Evolutionary conservation across 768 basidiomycete species (phyloP), one percentile per base, ranked within the genome.

Genomic region (Amyloporia xantha): DNA sequence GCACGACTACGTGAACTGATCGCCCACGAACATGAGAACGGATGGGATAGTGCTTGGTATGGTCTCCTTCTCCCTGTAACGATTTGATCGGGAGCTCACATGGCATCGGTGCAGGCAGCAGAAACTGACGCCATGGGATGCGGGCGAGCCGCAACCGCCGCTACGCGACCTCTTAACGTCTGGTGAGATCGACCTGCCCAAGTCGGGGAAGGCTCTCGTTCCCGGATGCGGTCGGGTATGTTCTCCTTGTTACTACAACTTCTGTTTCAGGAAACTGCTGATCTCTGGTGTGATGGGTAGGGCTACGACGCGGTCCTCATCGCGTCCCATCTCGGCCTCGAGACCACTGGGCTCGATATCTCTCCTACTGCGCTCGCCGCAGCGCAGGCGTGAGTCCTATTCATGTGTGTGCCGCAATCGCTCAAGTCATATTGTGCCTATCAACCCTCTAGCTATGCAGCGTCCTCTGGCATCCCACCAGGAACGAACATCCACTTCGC

Each of bases 111-210:
- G 26, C 4, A 47, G 41, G 41, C 10, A 75, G 56, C 54, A 62
- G 0, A 66, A 69, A 0, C 47, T 78, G 1, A 84, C 80, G 0
- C 84, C 85, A 1, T 87, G 85, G 84, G 84, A 86, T 54, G 59
- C 60, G 5, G 76, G 81, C 2, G 62, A 67, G 5, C 56, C 69
- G 3, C 83, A 85, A 54, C 81, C 78, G 5, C 72, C 82, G 1
- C 65, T 86, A 47, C 63, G 60, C 21, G 77, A 80, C 42, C 38
- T 19, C 15, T 17, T 19, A 9, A 21, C 17, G 41, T 72, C 73
- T 1, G 66, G 67, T 13, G 62, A 68, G 25, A 55, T 81, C 13
- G 61, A 70, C 0, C 67, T 77, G 38, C 77, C 82, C 4, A 67
- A 50, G 25, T 39, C 52, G 2, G 72, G 70, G 3, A 54, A 70